These are phyloP conservation scores for Neonectria neomacrospora DNA, from an alignment of 2,329 filamentous ascomycete species.

Conservation along the genomic window DNA sequence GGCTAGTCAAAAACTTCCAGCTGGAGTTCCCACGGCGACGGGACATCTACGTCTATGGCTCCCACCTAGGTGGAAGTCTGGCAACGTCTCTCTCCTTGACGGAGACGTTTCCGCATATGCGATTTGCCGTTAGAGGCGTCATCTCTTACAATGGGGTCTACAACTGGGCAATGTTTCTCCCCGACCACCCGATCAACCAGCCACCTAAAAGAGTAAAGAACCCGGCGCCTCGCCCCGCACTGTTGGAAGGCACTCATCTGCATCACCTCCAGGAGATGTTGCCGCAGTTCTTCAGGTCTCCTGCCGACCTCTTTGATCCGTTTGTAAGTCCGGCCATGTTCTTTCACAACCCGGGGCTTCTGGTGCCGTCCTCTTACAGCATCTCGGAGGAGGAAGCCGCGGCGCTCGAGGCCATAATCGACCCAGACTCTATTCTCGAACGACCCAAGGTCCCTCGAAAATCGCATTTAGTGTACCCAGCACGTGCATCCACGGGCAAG, in stretches of 20 bases:
- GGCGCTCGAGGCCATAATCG: constrained; percentile 41
- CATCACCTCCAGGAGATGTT: constrained; percentile 51
- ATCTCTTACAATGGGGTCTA: constrained; percentile 70
- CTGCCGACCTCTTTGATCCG: constrained; percentile 65
- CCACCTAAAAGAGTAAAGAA: constrained; percentile 31
- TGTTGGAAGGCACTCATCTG: constrained; percentile 50
- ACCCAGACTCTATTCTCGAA: constrained; percentile 27
- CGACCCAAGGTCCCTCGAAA: constrained; percentile 50
- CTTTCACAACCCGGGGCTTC: constrained; percentile 64
- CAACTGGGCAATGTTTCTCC: constrained; percentile 71
- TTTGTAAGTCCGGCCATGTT: constrained; percentile 69
- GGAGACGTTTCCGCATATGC: constrained; percentile 57
- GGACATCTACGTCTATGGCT: constrained; percentile 61
- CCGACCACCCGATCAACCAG: constrained; percentile 60
- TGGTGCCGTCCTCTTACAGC: constrained; percentile 58
- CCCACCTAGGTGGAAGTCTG: constrained; percentile 67
- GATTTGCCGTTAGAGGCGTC: constrained; percentile 63
- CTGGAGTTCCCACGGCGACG: constrained; percentile 52
- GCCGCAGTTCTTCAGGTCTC: constrained; percentile 59
- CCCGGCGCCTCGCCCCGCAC: constrained; percentile 22
- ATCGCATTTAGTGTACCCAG: constrained; percentile 60
- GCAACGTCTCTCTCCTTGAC: constrained; percentile 68
- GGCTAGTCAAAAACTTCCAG: constrained; percentile 59
- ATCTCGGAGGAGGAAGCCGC: constrained; percentile 46
- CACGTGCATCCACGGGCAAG: constrained; percentile 57